These are phyloP conservation scores for Pterocarpus santalinus DNA, from an alignment of 306 rosid species.

Conservation along the genomic window DNA sequence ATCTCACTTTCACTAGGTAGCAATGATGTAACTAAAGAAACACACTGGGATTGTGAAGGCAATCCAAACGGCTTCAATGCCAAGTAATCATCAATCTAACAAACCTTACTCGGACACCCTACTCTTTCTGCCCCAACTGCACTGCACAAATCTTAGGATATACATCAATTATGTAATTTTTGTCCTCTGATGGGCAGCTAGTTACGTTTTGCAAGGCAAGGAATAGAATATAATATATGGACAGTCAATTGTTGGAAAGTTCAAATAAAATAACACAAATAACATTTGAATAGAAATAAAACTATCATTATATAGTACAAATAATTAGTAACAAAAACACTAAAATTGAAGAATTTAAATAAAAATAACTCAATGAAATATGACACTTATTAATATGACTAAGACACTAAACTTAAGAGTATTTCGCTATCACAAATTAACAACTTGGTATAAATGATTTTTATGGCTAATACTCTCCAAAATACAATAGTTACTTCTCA, in stretches of 20 bases:
- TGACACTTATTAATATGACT: no score
- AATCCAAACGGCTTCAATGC: slow-evolving; percentile 2
- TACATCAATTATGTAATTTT: not conserved
- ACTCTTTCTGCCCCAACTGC: not conserved
- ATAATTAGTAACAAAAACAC: no score
- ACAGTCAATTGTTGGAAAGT: not conserved
- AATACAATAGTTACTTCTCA: no score
- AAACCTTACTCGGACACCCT: not conserved
- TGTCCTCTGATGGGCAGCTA: not conserved
- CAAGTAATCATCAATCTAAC: slow-evolving; percentile 14
- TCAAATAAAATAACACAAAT: no score
- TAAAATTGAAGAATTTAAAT: no score
- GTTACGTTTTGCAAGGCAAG: not conserved
- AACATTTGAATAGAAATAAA: no score
- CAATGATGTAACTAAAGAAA: slow-evolving; percentile 32
- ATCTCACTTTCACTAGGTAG: not conserved
- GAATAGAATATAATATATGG: not conserved
- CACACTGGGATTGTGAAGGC: not conserved
- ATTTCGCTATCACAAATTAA: no score
- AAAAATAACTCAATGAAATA: no score
- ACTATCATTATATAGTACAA: no score
- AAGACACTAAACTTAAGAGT: no score
- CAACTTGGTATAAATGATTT: no score
- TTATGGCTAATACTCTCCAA: no score
- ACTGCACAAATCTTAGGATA: not conserved